Evolutionary conservation across 2,329 filamentous ascomycete genomes (phyloP), one percentile per base, ranked within the genome.

Genomic region (Mollisia scopiformis): DNA sequence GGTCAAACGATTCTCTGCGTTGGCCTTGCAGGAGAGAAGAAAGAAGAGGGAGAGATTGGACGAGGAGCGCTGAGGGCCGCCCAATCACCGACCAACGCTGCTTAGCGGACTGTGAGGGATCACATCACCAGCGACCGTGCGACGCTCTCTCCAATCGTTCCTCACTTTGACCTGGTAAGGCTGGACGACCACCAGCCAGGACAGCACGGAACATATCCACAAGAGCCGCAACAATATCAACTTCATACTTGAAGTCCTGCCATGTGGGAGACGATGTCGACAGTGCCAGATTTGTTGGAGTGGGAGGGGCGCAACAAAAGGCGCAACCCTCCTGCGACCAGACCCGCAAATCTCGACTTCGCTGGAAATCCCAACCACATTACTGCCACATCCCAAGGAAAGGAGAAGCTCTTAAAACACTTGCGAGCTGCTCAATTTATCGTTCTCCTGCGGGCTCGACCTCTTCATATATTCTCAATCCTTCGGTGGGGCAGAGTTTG

Each of bases 401-500:
- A 47, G 21, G 23, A 47, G 43, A 16, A 28, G 21, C 23, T 14
- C 43, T 28, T 16, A 25, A 43, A 47, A 47, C 43, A 16, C 43
- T 2, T 47, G 43, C 43, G 43, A 47, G 23, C 43, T 47, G 23
- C 43, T 27, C 43, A 47, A 47, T 47, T 27, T 47, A 47, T 47
- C 25, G 23, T 16, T 23, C 13, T 19, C 43, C 43, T 25, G 28
- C 39, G 62, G 51, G 21, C 43, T 25, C 55, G 61, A 50, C 59
- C 60, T 58, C 50, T 66, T 62, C 61, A 65, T 65, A 66, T 63
- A 62, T 57, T 21, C 27, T 35, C 49, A 51, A 43, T 53, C 56
- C 27, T 39, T 61, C 46, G 39, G 65, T 65, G 67, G 66, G 66
- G 65, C 64, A 57, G 52, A 49, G 19, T 37, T 59, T 49, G 37